A percentile compares a stretch with the other conserved stretches of the same genome.
These are phyloP conservation scores for Aspergillus persii DNA, from an alignment of 2,329 filamentous ascomycete species.

Conservation along the genomic window DNA sequence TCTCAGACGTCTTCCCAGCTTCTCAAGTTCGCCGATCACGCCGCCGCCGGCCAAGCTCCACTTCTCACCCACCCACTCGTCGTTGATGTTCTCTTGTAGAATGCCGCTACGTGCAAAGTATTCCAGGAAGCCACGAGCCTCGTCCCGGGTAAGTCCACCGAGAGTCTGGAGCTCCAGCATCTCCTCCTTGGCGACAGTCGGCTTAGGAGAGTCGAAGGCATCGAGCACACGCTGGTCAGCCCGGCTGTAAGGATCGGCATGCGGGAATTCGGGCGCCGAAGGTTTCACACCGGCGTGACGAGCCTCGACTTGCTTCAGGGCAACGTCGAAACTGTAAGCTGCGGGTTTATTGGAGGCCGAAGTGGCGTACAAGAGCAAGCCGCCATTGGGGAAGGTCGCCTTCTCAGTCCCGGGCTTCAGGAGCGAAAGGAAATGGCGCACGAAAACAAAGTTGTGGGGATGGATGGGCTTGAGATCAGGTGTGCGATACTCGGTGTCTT, in stretches of 20 bases:
- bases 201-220: slow-evolving; percentile 33
- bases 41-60: slow-evolving; percentile 81
- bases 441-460: slow-evolving; percentile 75
- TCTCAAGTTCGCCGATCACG: slow-evolving; percentile 81
- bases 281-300: slow-evolving; percentile 38
- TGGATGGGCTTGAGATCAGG: slow-evolving; percentile 73
- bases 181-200: slow-evolving; percentile 24
- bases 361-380: slow-evolving; percentile 72
- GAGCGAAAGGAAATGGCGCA: slow-evolving; percentile 71
- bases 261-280: slow-evolving; percentile 42
- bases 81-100: slow-evolving; percentile 67
- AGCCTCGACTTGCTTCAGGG: slow-evolving; percentile 54
- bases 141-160: slow-evolving; percentile 67
- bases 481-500: slow-evolving; percentile 70
- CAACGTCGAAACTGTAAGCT: slow-evolving; percentile 66
- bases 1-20: slow-evolving; percentile 52
- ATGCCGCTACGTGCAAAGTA: slow-evolving; percentile 90
- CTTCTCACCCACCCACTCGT: slow-evolving; percentile 71
- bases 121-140: slow-evolving; percentile 79
- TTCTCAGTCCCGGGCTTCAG: slow-evolving; percentile 48
- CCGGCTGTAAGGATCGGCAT: slow-evolving; percentile 52
- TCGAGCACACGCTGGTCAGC: slow-evolving; percentile 55
- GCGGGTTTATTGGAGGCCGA: slow-evolving; percentile 68
- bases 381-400: slow-evolving; percentile 64
- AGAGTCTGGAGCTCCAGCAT: slow-evolving; percentile 55